phyloP scores from a whole-genome alignment of 371 early-diverging fungal species.

The Vittaforma corneae region DNA sequence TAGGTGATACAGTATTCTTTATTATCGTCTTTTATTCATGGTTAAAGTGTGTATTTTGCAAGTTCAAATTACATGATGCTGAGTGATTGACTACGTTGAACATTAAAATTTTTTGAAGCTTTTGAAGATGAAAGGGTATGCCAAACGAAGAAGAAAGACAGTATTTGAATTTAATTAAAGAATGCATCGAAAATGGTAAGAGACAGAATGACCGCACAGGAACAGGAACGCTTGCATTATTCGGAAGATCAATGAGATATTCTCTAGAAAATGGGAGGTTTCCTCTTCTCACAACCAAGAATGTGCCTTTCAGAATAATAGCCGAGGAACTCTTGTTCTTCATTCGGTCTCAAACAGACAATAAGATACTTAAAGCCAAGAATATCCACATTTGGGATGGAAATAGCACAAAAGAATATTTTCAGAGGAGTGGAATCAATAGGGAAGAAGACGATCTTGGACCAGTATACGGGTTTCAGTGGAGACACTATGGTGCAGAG shows the following conservation, averaged over 20 bases:
- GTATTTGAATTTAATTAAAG: slow-evolving; percentile 72
- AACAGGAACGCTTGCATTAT: slow-evolving; percentile 80
- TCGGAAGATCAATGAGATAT: slow-evolving; percentile 83
- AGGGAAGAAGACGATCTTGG: slow-evolving; percentile 84
- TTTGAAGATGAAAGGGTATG: too few species aligned
- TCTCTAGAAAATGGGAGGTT: slow-evolving; percentile 67
- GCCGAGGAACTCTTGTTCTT: slow-evolving; percentile 94
- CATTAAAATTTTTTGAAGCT: too few species aligned
- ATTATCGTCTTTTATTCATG: too few species aligned
- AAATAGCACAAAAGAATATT: slow-evolving; percentile 77
- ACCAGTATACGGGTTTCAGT: slow-evolving; percentile 97
- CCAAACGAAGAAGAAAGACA: slow-evolving; percentile 67
- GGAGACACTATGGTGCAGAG: slow-evolving; percentile 95
- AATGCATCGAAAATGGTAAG: slow-evolving; percentile 69
- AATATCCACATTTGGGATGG: slow-evolving; percentile 91
- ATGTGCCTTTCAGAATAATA: slow-evolving; percentile 76
- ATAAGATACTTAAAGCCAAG: slow-evolving; percentile 67
- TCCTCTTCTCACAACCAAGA: slow-evolving; percentile 90
- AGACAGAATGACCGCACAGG: slow-evolving; percentile 79
- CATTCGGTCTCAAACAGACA: slow-evolving; percentile 78
- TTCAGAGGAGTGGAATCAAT: slow-evolving; percentile 70
- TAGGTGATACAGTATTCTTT: too few species aligned
- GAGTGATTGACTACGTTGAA: too few species aligned
- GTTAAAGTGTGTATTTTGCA: too few species aligned
- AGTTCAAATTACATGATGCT: too few species aligned